Base-by-base conservation (phyloP, 805 yeast genomes). In the Myxozyma monticola region DNA sequence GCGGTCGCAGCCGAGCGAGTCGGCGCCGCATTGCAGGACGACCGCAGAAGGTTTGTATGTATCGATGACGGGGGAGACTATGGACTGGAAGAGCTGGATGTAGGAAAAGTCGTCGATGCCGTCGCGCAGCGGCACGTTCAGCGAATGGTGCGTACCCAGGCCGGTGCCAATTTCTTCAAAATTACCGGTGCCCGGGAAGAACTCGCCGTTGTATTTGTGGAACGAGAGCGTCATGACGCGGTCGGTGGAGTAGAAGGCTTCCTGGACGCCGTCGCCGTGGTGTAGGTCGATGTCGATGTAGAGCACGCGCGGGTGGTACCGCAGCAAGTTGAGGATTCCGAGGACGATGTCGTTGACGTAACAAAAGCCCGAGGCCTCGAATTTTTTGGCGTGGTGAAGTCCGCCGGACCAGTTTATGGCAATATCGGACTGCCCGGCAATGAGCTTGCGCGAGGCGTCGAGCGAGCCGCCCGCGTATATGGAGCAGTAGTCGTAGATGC, bases 1-100 rank as follows among this genome's bases (percentile, higher is more conserved):
- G 61, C 96, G 79, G 73, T 93, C 99, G 36, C 97, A 96, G 35
- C 95, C 88, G 44, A 93, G 75, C 1, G 98, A 90, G 68, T 93
- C 99, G 25, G 97, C 99, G 41, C 99, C 99, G 73, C 97, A 89
- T 70, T 93, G 99, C 58, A 90, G 79, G n/a, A 93, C 96, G 54
- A 93, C 85, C 0, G 96, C 97, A 7, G 95, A 81, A 1, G 99
- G 99, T 69, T 87, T 96, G 70, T 85, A 93, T 51, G 83, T 80
- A 37, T 81, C 76, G 56, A 95, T 85, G 36, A 89, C 78, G 2
- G 97, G 98, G 67, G 89, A 96, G 61, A 95, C 83, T 41, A 93
- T 79, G 15, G 93, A 82, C 70, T 83, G 86, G 66, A 66, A 81
- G 69, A 60, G 79, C 68, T 59, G 73, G 37, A 68, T 59, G 67